Evolutionary conservation across 495 filamentous ascomycete genomes (phyloP), one percentile per base, ranked within the genome.

Genomic region (Schizothecium vesticola): DNA sequence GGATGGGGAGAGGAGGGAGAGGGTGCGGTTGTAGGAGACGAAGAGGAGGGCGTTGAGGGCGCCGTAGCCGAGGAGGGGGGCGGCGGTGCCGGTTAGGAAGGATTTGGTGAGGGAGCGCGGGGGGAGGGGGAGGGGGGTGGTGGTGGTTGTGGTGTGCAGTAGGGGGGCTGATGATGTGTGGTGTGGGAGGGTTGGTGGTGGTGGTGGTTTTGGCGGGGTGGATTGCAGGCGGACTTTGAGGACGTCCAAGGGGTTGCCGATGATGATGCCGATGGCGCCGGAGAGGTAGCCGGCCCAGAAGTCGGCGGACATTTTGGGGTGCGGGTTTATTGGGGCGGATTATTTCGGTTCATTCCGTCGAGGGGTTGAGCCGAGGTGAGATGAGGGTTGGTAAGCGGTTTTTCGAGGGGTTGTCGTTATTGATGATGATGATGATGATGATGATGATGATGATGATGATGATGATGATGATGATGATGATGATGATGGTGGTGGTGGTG

Each of bases 1-100:
- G 33, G 13, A 21, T 25, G 59, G 23, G 28, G 59, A 58, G 58
- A 96, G 80, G 63, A 84, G 74, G 56, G 79, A 81, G 56, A 92
- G 83, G 56, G 87, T 88, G 60, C 90, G 89, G 76, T 96, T 96
- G 80, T 97, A 97, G 28, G 88, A 86, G 61, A 90, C 85, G 80
- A 95, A 97, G 29, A 97, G 87, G 22, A 96, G 80, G 29, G 92
- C 92, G 79, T 96, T 97, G 65, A 97, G 85, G 56, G 91, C 91
- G 67, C 93, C 93, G 82, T 96, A 94, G 77, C 91, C 91, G 26
- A 96, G 80, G 59, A 96, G 87, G 0, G 93, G 93, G 28, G 92
- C 91, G 21, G 93, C 87, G 16, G 90, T 84, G 58, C 93, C 93
- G 8, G 82, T 76, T 24, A 84, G 72, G 70, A 83, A 83, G 64